Base-by-base conservation (phyloP, 2,329 filamentous ascomycete genomes). In the Anthostomella pinea region DNA sequence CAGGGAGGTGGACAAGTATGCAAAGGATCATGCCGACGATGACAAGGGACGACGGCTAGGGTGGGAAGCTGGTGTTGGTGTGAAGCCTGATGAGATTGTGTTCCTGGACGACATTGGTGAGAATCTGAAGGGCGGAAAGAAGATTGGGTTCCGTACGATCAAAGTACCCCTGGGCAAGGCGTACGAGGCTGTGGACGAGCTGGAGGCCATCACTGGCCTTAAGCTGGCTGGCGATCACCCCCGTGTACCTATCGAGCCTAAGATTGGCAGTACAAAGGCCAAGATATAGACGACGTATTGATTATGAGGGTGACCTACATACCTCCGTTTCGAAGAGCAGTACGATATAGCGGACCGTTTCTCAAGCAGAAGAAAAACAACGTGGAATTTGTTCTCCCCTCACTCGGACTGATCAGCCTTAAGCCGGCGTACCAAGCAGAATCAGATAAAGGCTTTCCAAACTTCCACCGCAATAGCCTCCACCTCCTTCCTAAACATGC, bases 91-190 rank as follows among this genome's bases (percentile, higher is more conserved):
- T 1, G 87, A 96, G 37, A 70, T 96, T 28, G 65, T 95, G 4
- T 98, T 98, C 59, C 65, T 96, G 32, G 93, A 96, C 59, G 90
- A 96, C 53, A 95, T 98, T 59, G 93, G 93, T 2, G 82, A 90
- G 63, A 98, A 98, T 59, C 63, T 97, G 39, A 93, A 90, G 69
- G 83, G 75, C 28, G 93, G 81, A 1, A 85, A 73, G 63, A 73
- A 73, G 31, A 68, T 81, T 15, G 91, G 91, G 0, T 83, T 97
- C 60, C 66, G 73, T 38, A 97, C 91, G 0, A 75, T 97, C 48
- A 95, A 91, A 64, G 93, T 97, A 1, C 69, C 77, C 7, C 65
- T 97, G 18, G 90, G 90, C 2, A 79, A 75, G 59, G 79, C 85
- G 1, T 85, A 78, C 57, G 81, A 90, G 58, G 90, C 91, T 0